phyloP scores from a whole-genome alignment of 768 basidiomycete genomes.

The Fomitopsis pulvina region DNA sequence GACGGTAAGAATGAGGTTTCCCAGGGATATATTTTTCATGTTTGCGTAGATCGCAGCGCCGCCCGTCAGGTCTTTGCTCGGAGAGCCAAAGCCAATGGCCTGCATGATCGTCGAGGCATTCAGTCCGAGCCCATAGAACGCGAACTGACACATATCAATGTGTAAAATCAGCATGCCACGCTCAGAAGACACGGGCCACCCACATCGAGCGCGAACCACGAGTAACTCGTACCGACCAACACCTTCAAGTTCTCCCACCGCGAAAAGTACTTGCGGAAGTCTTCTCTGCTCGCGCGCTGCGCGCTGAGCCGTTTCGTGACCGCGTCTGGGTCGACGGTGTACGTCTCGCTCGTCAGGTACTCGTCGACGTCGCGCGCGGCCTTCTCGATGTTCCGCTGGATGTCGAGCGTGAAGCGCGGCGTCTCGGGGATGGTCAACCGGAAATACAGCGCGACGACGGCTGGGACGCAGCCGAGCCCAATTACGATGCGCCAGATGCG shows the following conservation, averaged over 20 bases:
- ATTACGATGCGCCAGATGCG: slow-evolving; percentile 40
- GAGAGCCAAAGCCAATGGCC: slow-evolving; percentile 22
- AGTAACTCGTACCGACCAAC: slow-evolving; percentile 75
- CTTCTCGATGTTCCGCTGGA: slow-evolving; percentile 40
- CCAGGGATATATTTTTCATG: slow-evolving; percentile 25
- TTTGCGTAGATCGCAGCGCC: slow-evolving; percentile 18
- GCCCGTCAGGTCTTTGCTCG: slow-evolving; percentile 6
- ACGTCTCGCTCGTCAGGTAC: slow-evolving; percentile 35
- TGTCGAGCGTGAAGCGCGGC: slow-evolving; percentile 43
- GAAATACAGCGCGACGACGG: slow-evolving; percentile 38
- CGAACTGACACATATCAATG: slow-evolving; percentile 20
- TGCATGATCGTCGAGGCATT: slow-evolving; percentile 38
- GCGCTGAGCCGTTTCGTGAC: slow-evolving; percentile 43
- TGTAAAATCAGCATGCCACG: slow-evolving; percentile 7
- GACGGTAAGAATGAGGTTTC: slow-evolving; percentile 30
- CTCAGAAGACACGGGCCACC: slow-evolving; percentile 26
- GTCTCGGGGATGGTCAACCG: slow-evolving; percentile 43
- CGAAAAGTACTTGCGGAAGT: slow-evolving; percentile 62
- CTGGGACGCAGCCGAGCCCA: slow-evolving; percentile 41
- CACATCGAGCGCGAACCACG: slow-evolving; percentile 87
- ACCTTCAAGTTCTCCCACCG: slow-evolving; percentile 77
- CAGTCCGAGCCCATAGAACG: slow-evolving; percentile 44
- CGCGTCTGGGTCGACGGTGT: slow-evolving; percentile 47
- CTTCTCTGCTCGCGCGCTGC: slow-evolving; percentile 34
- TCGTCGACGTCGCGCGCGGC: slow-evolving; percentile 36